A percentile compares a stretch with the other conserved stretches of the same genome.
These are phyloP conservation scores for Filobasidium uniguttulatum DNA, from an alignment of 1,284 basidiomycete species.

Conservation along the genomic window DNA sequence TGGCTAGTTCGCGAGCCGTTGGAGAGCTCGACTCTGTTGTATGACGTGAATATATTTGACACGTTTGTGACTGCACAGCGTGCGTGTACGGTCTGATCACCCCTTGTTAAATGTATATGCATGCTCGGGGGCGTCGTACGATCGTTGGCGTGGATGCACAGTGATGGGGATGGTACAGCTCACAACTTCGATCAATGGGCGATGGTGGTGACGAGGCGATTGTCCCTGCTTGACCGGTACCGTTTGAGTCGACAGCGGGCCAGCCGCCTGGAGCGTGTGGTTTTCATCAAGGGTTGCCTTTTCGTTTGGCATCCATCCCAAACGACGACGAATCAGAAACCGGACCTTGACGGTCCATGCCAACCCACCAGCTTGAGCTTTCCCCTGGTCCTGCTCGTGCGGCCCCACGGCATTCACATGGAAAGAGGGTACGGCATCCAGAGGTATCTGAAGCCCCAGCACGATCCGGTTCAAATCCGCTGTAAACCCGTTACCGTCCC, in stretches of 20 bases:
- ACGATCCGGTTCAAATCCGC: neutral
- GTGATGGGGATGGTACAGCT: neutral
- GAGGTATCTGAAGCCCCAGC: neutral
- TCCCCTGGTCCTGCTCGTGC: neutral
- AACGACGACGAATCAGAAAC: neutral
- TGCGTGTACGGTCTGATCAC: too few relatives aligned
- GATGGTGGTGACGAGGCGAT: neutral
- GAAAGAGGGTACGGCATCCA: neutral
- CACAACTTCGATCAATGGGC: neutral
- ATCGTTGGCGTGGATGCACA: too few relatives aligned
- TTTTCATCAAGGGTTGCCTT: too few relatives aligned
- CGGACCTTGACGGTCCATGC: neutral
- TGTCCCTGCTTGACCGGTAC: neutral
- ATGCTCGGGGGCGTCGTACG: too few relatives aligned
- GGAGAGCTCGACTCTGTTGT: neutral
- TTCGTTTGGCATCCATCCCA: neutral
- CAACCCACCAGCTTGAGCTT: neutral
- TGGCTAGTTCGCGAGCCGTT: slow-evolving; percentile 7
- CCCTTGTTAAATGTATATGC: too few relatives aligned
- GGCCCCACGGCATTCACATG: too few relatives aligned
- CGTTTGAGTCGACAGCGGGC: too few relatives aligned
- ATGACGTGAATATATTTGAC: neutral
- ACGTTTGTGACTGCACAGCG: too few relatives aligned
- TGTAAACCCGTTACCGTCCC: neutral
- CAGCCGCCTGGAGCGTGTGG: too few relatives aligned